Evolutionary conservation across 108 stramenopile species (phyloP), one percentile per base, ranked within the genome.

Genomic region (Aurantiochytrium sp.): DNA sequence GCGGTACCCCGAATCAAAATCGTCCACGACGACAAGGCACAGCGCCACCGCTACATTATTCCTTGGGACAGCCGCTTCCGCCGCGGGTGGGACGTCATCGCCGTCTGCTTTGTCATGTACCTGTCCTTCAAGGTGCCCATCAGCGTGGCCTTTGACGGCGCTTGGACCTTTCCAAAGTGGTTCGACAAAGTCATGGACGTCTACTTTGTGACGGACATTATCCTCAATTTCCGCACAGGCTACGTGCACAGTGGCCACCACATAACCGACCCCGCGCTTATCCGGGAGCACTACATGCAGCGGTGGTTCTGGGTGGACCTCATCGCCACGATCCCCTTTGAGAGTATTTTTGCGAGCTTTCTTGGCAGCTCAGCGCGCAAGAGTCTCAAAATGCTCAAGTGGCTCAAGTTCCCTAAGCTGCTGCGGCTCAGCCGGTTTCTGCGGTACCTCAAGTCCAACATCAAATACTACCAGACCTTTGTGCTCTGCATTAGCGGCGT

Each of bases 251-350:
- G 30, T 42, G 73, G 73, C 15, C 73, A 81, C 2, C 73, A 81
- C 4, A 81, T 81, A 1, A 81, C 73, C 27, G 42, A 81, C 39
- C 73, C 73, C 6, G 30, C 73, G 39, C 73, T 81, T 12, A 81
- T 81, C 32, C 73, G 73, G 21, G 73, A 81, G 30, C 73, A 81
- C 30, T 81, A 81, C 45, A 48, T 81, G 45, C 45, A 41, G 10
- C n/a, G 73, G n/a, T 81, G 73, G 73, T 81, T 81, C 45, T 81
- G 73, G 73, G 45, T 81, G 12, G 73, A 81, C 45, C 21, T 81
- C n/a, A 41, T 81, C 39, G 73, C 73, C 27, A 48, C 73, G 27
- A 48, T 81, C 6, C 73, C 73, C 6, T 81, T 41, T 12, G 73
- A 81, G 3, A 30, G 10, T 12, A 48, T 81, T 42, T 48, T 81